Evolutionary conservation across 2,329 filamentous ascomycete genomes (phyloP), one percentile per base, ranked within the genome.

Genomic region (Ascochyta koolunga): DNA sequence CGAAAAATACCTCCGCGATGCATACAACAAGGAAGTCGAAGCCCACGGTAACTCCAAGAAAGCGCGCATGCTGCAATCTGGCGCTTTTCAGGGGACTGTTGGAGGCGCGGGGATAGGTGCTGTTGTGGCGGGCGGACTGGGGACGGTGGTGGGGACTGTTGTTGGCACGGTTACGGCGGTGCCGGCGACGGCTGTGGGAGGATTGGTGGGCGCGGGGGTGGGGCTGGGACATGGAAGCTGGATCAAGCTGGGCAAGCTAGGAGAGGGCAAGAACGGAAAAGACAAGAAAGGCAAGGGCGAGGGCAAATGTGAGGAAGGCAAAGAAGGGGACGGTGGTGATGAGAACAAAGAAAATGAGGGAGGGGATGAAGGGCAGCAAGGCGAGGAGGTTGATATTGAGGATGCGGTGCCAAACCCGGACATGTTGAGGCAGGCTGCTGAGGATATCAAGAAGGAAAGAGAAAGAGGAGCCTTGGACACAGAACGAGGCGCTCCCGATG

Each of bases 91-190:
- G 54, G 77, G 77, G 1, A 68, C 69, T 1, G 64, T 71, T 11
- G 77, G 74, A 6, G 77, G 77, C 2, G 77, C 72, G 0, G 77
- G 77, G 0, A 78, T 79, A 18, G 77, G 77, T 0, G 72, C 69
- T 15, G 76, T 74, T 7, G 73, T 77, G 2, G 72, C 72, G 1
- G 66, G 75, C 18, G 77, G 77, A 0, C 50, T 79, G 16, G 77
- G 77, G 0, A 76, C 76, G 0, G 70, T 77, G 0, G 74, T 79
- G 0, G 77, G 77, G 0, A 76, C 75, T 11, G 36, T 78, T 13
- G 73, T 77, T 0, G 76, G 76, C 2, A 69, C 66, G 0, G 67
- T 78, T n/a, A 71, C 72, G 18, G 69, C 73, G 6, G 68, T 78
- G 47, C 76, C 76, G 3, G 71, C 71, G 10, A 75, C 75, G 33